Conservation (phyloP, 164 flowering plant species). For the Taxillus chinensis region DNA sequence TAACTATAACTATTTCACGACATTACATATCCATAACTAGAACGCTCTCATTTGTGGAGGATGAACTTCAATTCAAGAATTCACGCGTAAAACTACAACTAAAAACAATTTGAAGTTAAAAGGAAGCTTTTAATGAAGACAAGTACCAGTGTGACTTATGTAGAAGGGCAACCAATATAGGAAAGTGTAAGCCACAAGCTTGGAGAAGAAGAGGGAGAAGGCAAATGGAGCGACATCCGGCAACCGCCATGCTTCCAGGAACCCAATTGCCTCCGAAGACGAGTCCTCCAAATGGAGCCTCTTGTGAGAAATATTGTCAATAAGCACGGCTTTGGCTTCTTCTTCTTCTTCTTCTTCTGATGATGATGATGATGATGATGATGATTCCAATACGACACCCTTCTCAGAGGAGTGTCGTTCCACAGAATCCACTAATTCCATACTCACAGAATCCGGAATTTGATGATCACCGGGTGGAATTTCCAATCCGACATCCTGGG, state of each 20-base stretch:
- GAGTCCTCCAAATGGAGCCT: no score
- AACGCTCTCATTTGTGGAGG: no score
- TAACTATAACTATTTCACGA: no score
- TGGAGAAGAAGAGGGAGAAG: constrained; percentile 89
- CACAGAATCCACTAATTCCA: constrained; percentile 37
- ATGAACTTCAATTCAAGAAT: no score
- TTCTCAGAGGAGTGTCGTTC: constrained; percentile 27
- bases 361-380: no score
- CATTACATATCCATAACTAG: no score
- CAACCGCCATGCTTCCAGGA: constrained; percentile 86
- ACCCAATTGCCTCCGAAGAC: constrained; percentile 48
- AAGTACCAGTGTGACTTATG: constrained; percentile 82
- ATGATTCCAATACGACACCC: background rate
- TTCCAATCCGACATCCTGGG: constrained; percentile 59
- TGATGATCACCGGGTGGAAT: constrained; percentile 32
- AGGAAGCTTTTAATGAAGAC: background rate
- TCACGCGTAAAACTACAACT: no score
- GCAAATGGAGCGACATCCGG: constrained; percentile 91
- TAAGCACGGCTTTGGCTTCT: background rate
- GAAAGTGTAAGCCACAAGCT: constrained; percentile 96
- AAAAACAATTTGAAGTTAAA: no score
- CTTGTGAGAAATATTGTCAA: no score
- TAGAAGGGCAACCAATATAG: constrained; percentile 96
- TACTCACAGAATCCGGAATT: constrained; percentile 21
- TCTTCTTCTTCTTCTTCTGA: background rate